Evolutionary conservation across 306 rosid genomes (phyloP), one percentile per base, ranked within the genome.

Genomic region (Amphicarpaea edgeworthii): DNA sequence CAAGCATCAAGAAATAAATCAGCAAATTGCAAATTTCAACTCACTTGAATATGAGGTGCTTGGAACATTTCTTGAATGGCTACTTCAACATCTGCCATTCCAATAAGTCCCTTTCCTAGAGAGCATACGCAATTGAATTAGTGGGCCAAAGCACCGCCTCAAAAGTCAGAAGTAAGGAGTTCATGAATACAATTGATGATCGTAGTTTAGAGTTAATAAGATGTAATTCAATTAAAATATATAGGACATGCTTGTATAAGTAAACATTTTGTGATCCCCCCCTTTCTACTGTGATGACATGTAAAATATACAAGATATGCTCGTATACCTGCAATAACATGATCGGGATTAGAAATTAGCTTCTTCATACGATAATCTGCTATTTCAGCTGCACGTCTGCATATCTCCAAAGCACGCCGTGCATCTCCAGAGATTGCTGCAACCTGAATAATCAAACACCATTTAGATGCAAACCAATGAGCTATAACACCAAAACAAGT

Each of bases 401-500:
- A 95, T 75, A 95, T 95, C 83, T 92, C 98, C 69, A 92, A 69
- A 72, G 97, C 97, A 78, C 98, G 96, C 1, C 97, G 96, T 23
- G 98, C 98, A 84, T 94, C 98, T 77, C 98, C 98, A 12, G 98
- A 92, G 71, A 95, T 88, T 11, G 97, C 97, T 79, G 97, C 97
- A 40, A 95, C 98, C 98, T 92, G 85, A 63, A 87, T 53, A 73
- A 49, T 75, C 61, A 57, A 69, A 57, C 26, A 75, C 62, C 61
- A 60, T 69, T 59, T 73, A 41, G 32, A 63, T 50, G 72, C 59
- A 62, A 77, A 55, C 17, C 34, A 66, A 68, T 46, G 62, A 47
- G 46, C 63, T 47, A 47, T 32, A 43, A 58, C 17, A 28, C 55
- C 50, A 76, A 50, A 83, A 49, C 55, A 37, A 71, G 57, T 8